Evolutionary conservation across 108 stramenopile species (phyloP), one percentile per base, ranked within the genome.

Genomic region (Chaetoceros muelleri): DNA sequence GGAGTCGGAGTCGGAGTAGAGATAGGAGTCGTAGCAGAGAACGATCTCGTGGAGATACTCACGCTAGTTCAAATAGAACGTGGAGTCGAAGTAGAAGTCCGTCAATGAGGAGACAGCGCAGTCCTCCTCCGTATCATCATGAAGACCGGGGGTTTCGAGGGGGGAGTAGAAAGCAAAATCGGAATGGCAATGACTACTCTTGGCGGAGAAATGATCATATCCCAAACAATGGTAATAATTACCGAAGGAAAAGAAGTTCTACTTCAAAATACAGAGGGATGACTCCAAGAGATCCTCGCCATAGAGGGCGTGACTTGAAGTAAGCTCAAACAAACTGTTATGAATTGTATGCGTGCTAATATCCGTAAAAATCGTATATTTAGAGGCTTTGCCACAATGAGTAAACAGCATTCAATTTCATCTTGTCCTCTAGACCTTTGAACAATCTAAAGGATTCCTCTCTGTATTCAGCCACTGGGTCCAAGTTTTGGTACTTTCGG

Each of bases 321-420:
- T n/a, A n/a, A n/a, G n/a, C n/a, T n/a, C n/a, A n/a, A n/a, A n/a
- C n/a, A n/a, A n/a, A n/a, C n/a, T n/a, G n/a, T n/a, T n/a, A n/a
- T n/a, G n/a, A n/a, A n/a, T n/a, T n/a, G n/a, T n/a, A n/a, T n/a
- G n/a, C n/a, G n/a, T n/a, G 13, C 34, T 10, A 40, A 40, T 40
- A 13, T 13, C 5, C 34, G 34, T 40, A 40, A 40, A 10, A 40
- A 5, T 40, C 34, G 56, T 30, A 25, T 40, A 10, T 40, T 40
- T 40, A 40, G 5, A 89, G 67, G 59, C 84, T 83, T 56, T 87
- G 85, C 89, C 89, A 85, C 26, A 92, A 51, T 2, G 90, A 92
- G 46, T 69, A 94, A 29, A 94, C 74, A 7, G 88, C 74, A 65
- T 94, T 90, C 48, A 74, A 55, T n/a, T 81, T 70, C 80, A 94